Conservation (phyloP, 2,329 filamentous ascomycete genomes). For the Penicillium sp. region DNA sequence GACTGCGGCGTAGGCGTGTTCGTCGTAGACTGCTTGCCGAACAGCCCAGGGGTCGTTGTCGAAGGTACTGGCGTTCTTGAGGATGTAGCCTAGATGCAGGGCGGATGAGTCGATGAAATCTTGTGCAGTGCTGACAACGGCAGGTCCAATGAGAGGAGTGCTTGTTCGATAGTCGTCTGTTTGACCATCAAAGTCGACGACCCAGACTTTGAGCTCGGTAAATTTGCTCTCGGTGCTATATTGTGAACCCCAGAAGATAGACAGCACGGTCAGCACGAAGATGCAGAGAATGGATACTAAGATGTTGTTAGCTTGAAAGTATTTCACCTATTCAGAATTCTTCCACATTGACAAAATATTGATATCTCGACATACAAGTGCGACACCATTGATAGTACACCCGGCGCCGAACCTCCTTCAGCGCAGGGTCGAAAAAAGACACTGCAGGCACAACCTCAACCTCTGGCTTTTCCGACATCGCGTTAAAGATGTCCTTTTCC, state of each 20-base stretch:
- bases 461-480: constrained; percentile 5
- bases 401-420: constrained; percentile 30
- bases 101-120: constrained; percentile 48
- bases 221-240: constrained; percentile 58
- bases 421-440: constrained; percentile 37
- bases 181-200: constrained; percentile 69
- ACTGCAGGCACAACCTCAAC: constrained; percentile 24
- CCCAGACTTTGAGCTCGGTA: constrained; percentile 58
- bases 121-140: constrained; percentile 55
- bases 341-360: background rate
- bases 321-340: background rate
- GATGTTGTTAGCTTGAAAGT: background rate
- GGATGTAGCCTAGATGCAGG: constrained; percentile 58
- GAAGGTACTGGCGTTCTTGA: constrained; percentile 59
- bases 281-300: constrained; percentile 54
- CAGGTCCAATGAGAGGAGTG: constrained; percentile 62
- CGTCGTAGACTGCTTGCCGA: constrained; percentile 64
- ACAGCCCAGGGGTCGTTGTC: constrained; percentile 62
- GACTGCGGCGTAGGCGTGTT: constrained; percentile 65
- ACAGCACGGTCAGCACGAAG: constrained; percentile 63
- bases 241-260: constrained; percentile 67
- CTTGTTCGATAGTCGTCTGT: constrained; percentile 58
- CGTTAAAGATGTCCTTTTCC: background rate
- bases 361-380: constrained; percentile 27
- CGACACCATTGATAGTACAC: constrained; percentile 33